These are phyloP conservation scores for Shiraia bambusicola DNA, from an alignment of 2,329 filamentous ascomycete species.

Conservation along the genomic window DNA sequence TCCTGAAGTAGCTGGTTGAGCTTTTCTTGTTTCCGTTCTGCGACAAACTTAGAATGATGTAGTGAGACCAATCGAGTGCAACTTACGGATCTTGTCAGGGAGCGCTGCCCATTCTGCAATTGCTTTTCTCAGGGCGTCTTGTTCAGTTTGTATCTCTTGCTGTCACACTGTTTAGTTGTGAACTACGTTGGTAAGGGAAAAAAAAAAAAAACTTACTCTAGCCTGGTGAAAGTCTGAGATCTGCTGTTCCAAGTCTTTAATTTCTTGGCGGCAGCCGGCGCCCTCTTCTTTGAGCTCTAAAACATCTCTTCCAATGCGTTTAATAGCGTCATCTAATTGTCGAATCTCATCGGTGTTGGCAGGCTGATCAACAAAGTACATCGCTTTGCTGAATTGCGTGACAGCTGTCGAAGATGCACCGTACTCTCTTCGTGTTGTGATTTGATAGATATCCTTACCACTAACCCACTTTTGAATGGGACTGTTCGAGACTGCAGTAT, in stretches of 20 bases:
- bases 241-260: conserved; percentile 25
- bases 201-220: conserved; percentile 4
- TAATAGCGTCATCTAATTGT: conserved; percentile 59
- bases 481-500: conserved; percentile 61
- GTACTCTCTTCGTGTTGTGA: conserved; percentile 77
- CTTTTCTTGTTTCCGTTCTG: conserved; percentile 50
- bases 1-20: conserved; percentile 45
- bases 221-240: conserved; percentile 7
- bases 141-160: conserved; percentile 58
- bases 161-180: conserved; percentile 4
- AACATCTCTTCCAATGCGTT: conserved; percentile 44
- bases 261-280: conserved; percentile 31
- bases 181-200: not conserved
- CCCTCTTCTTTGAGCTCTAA: conserved; percentile 33
- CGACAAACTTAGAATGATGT: conserved; percentile 28
- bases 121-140: conserved; percentile 67
- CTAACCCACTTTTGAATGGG: conserved; percentile 70
- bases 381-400: conserved; percentile 60
- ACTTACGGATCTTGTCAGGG: conserved; percentile 69
- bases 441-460: conserved; percentile 56
- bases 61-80: not conserved
- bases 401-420: conserved; percentile 72
- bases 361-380: conserved; percentile 75
- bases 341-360: conserved; percentile 67
- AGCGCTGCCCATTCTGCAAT: conserved; percentile 66